Conservation (phyloP, 345 rosid genomes). For the Rhodomyrtus tomentosa region DNA sequence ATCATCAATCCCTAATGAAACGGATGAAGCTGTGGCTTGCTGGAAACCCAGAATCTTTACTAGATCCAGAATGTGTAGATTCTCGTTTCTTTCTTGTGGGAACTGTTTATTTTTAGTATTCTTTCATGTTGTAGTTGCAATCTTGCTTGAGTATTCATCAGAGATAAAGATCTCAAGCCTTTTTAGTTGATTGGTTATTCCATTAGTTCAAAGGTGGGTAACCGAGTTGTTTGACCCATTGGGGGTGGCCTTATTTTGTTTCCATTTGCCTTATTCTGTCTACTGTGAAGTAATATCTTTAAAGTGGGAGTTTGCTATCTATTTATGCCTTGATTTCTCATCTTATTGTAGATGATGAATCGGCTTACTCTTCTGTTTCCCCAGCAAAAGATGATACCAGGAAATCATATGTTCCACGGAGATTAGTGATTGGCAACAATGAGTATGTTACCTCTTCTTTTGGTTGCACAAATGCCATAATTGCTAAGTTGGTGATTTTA, state of each 20-base stretch:
- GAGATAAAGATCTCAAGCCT: not conserved
- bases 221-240: not conserved
- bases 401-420: slow-evolving; percentile 69
- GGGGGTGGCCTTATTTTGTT: not conserved
- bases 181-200: not conserved
- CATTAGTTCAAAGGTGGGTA: not conserved
- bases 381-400: slow-evolving; percentile 32
- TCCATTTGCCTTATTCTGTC: not conserved
- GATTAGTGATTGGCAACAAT: slow-evolving; percentile 87
- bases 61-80: not conserved
- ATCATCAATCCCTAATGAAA: not conserved
- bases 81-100: not conserved
- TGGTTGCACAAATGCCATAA: not conserved
- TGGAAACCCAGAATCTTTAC: not conserved
- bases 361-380: slow-evolving; percentile 24
- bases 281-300: not conserved
- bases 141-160: not conserved
- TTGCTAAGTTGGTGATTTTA: not conserved
- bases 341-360: slow-evolving; percentile 35
- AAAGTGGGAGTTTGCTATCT: not conserved
- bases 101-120: not conserved
- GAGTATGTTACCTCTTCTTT: slow-evolving; percentile 48
- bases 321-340: not conserved
- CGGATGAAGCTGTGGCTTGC: not conserved
- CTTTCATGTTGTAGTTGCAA: not conserved